Percentiles rank a stretch among this genome's conserved stretches.
phyloP scores from a whole-genome alignment of 1,284 basidiomycete species.

The Singerocomus inundabilis region DNA sequence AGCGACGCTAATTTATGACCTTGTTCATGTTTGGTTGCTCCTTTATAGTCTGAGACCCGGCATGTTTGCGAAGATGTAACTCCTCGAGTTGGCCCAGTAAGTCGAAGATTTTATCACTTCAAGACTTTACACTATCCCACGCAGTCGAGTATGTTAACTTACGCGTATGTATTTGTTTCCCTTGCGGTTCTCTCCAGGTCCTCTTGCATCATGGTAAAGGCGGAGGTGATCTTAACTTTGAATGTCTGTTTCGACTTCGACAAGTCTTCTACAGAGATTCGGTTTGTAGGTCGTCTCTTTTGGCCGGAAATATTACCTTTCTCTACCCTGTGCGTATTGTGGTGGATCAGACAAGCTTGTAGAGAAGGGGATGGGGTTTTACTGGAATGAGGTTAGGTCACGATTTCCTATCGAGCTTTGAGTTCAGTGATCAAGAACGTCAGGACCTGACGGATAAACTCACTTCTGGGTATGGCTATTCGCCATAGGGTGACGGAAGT shows the following conservation, averaged over 20 bases:
- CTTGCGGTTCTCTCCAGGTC: constrained; percentile 13
- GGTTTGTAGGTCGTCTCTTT: background rate
- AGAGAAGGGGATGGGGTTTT: background rate
- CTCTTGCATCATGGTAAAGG: constrained; percentile 19
- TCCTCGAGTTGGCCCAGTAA: constrained; percentile 27
- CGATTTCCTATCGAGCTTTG: constrained; percentile 14
- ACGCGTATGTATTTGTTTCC: constrained; percentile 29
- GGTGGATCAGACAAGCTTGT: constrained; percentile 5
- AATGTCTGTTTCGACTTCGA: constrained; percentile 23
- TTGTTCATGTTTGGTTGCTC: constrained; percentile 14
- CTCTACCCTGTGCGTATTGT: constrained; percentile 3
- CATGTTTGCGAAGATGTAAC: constrained; percentile 18
- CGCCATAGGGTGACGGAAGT: background rate
- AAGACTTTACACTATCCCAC: constrained; percentile 1
- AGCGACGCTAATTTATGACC: constrained; percentile 14
- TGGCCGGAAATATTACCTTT: constrained; percentile 13
- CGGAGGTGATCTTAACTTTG: constrained; percentile 19
- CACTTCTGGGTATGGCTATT: constrained; percentile 17
- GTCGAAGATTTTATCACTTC: constrained; percentile 25
- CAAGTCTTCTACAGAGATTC: constrained; percentile 5
- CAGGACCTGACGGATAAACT: constrained; percentile 1
- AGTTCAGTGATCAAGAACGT: constrained; percentile 1
- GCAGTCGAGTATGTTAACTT: constrained; percentile 11
- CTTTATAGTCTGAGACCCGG: constrained; percentile 6
- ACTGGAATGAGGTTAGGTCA: constrained; percentile 17